Evolutionary conservation across 2,329 filamentous ascomycete species (phyloP), one percentile per base, ranked within the genome.

Genomic region (Cytospora paraplurivora): DNA sequence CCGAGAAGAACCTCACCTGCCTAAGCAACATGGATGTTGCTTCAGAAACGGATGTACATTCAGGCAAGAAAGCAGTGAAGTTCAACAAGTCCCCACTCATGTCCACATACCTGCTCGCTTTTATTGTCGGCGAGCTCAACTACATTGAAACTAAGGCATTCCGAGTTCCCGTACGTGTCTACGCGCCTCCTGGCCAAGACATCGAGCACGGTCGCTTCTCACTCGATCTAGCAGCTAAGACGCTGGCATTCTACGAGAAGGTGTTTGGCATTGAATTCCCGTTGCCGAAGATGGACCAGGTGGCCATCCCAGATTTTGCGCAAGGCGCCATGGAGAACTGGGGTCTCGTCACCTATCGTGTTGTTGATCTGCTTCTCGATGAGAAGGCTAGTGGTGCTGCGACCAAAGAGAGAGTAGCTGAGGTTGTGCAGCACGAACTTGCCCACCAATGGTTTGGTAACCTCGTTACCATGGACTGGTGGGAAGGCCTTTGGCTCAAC

Each of bases 321-420:
- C 92, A 93, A 56, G 94, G 94, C 67, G 94, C 93, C 65, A 97
- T 98, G 93, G 93, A 98, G 82, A 98, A 98, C 76, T 98, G 94
- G 94, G 94, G 94, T 73, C 81, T 98, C 59, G 88, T 98, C 69
- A 98, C 94, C 7, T 98, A 97, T 79, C 90, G 94, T 68, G 91
- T 96, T 27, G 93, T 97, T 38, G 92, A 96, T 73, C 77, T 98
- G 54, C 84, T 98, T 64, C 86, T 96, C 67, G 94, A 98, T 71
- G 92, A 97, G 77, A 95, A 96, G 82, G 90, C 86, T 3, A 95
- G 91, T 71, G 91, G 93, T 72, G 93, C 94, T 21, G 89, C 90
- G 44, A 92, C 89, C 66, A 97, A 96, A 80, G 91, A 97, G 79
- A 88, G 93, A 47, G 91, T 98, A 61, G 94, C 94, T 59, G 94